These are phyloP conservation scores for Toxoplasma gondii DNA, from an alignment of 169 alveolate species.

Conservation along the genomic window DNA sequence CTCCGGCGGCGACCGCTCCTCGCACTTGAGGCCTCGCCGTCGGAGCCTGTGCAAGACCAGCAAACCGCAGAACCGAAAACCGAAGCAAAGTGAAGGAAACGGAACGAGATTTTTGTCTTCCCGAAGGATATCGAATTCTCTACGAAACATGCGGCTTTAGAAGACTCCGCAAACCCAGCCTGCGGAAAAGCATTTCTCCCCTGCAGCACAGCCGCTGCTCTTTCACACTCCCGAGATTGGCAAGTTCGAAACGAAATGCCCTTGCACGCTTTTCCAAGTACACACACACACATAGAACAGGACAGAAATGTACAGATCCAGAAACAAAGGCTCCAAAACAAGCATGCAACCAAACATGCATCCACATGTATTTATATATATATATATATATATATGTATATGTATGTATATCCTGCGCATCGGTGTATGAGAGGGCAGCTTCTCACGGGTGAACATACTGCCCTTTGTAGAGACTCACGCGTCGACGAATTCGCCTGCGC, in stretches of 20 bases:
- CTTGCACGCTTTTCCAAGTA: no score
- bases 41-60: background rate
- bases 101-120: no score
- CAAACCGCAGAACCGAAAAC: background rate
- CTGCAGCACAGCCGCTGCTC: no score
- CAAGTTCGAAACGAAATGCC: no score
- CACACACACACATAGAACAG: no score
- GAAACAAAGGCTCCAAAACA: no score
- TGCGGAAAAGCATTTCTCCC: no score
- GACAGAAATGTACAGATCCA: background rate
- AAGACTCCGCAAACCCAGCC: no score
- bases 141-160: no score
- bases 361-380: background rate
- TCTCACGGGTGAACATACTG: background rate
- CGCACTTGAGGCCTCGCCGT: constrained; percentile 6
- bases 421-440: background rate
- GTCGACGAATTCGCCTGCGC: background rate
- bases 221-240: no score
- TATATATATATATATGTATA: background rate
- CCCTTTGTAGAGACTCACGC: background rate
- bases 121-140: no score
- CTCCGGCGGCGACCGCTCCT: background rate
- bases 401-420: background rate
- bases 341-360: background rate
- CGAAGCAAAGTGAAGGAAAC: background rate